A percentile compares a stretch with the other conserved stretches of the same genome.
Evolutionary conservation across 345 rosid genomes (phyloP).

Genomic region (Aquilaria malaccensis): DNA sequence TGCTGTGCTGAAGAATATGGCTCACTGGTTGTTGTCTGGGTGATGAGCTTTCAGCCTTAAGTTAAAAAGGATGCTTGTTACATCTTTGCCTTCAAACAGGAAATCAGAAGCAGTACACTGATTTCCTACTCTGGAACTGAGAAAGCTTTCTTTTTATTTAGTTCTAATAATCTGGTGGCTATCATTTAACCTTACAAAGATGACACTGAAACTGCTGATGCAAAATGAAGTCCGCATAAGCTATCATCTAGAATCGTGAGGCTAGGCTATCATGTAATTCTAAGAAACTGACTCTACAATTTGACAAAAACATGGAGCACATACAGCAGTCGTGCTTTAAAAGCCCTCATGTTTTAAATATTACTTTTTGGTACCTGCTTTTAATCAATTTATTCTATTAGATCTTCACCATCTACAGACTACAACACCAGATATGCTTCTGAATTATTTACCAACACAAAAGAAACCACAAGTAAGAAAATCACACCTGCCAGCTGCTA

Average conservation of each 20-base stretch:
- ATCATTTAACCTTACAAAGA: background rate
- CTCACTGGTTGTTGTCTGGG: slow-evolving; percentile 22
- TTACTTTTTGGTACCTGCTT: background rate
- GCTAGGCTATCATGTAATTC: too few species aligned
- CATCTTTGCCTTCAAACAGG: background rate
- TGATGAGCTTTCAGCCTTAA: slow-evolving; percentile 41
- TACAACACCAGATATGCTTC: background rate
- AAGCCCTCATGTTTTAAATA: too few species aligned
- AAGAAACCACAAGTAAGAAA: slow-evolving; percentile 7
- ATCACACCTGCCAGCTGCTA: slow-evolving; percentile 33
- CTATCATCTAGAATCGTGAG: too few species aligned
- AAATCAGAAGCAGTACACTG: background rate
- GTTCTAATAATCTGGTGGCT: slow-evolving; percentile 1
- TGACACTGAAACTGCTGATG: background rate
- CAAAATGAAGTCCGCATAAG: background rate
- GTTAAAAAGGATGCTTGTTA: slow-evolving; percentile 13
- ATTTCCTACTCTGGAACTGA: background rate
- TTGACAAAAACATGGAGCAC: too few species aligned
- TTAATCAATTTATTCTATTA: background rate
- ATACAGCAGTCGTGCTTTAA: too few species aligned
- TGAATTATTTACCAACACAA: slow-evolving; percentile 2
- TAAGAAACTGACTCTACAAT: too few species aligned
- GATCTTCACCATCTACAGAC: background rate
- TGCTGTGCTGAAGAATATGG: slow-evolving; percentile 18
- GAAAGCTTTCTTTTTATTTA: slow-evolving; percentile 3